These are phyloP conservation scores for Vitis hybrid DNA, from an alignment of 177 flowering plant genomes.

Conservation along the genomic window DNA sequence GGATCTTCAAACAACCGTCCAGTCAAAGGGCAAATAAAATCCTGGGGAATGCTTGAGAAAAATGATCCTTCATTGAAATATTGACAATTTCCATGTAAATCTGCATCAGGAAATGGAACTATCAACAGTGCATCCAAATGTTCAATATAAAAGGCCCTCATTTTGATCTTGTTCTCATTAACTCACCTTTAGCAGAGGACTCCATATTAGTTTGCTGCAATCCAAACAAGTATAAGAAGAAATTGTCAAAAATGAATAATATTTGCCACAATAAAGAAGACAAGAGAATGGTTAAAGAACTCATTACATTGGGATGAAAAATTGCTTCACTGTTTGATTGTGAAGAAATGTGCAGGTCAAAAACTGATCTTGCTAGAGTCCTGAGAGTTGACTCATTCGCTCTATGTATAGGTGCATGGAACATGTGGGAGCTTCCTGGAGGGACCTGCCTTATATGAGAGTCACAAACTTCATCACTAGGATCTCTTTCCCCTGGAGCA, in stretches of 20 bases:
- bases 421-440: conserved; percentile 10
- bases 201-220: conserved; percentile 32
- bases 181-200: conserved; percentile 39
- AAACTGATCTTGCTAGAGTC: conserved; percentile 38
- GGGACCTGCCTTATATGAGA: conserved; percentile 7
- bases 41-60: conserved; percentile 48
- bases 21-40: conserved; percentile 68
- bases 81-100: conserved; percentile 21
- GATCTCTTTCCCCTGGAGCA: conserved; percentile 19
- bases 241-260: not conserved
- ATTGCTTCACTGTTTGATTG: conserved; percentile 1
- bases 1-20: conserved; percentile 70
- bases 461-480: conserved; percentile 11
- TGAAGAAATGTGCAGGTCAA: conserved; percentile 14
- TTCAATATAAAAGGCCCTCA: not conserved
- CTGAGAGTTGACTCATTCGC: conserved; percentile 39
- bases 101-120: conserved; percentile 36
- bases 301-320: conserved; percentile 18
- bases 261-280: not conserved
- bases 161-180: not conserved
- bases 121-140: conserved; percentile 10
- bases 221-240: not conserved
- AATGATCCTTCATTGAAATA: conserved; percentile 28
- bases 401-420: conserved; percentile 19
- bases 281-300: conserved; percentile 5